Conservation (phyloP, 352 stramenopile genomes). For the Phytophthora sp. region DNA sequence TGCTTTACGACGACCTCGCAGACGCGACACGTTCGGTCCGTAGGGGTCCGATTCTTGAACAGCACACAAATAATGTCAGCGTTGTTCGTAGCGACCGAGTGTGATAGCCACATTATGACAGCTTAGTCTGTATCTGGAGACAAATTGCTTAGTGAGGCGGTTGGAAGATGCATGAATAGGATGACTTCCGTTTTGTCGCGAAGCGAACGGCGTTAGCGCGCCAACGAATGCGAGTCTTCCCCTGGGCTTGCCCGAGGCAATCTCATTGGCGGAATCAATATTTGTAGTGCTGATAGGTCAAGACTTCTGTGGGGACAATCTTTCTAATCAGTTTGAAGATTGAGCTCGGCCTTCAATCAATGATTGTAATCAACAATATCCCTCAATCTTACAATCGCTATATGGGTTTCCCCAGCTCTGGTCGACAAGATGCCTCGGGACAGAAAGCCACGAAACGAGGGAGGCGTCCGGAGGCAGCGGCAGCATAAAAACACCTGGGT, state of each 20-base stretch:
- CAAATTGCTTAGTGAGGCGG: not conserved
- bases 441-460: not conserved
- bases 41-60: not conserved
- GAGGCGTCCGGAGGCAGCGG: not conserved
- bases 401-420: not conserved
- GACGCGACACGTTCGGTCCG: not conserved
- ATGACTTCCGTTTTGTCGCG: not conserved
- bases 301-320: not conserved
- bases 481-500: not conserved
- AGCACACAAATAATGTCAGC: not conserved
- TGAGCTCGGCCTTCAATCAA: not conserved
- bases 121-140: not conserved
- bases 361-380: not conserved
- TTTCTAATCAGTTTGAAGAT: not conserved
- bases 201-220: not conserved
- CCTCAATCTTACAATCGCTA: not conserved
- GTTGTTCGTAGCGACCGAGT: not conserved
- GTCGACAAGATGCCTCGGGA: no score
- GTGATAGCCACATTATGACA: not conserved
- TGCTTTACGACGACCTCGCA: not conserved
- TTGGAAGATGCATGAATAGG: not conserved
- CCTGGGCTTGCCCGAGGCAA: not conserved
- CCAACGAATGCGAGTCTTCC: no score
- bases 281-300: not conserved
- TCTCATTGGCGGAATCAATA: not conserved